Conservation (phyloP, 768 basidiomycete species). For the Boletellus ananas region DNA sequence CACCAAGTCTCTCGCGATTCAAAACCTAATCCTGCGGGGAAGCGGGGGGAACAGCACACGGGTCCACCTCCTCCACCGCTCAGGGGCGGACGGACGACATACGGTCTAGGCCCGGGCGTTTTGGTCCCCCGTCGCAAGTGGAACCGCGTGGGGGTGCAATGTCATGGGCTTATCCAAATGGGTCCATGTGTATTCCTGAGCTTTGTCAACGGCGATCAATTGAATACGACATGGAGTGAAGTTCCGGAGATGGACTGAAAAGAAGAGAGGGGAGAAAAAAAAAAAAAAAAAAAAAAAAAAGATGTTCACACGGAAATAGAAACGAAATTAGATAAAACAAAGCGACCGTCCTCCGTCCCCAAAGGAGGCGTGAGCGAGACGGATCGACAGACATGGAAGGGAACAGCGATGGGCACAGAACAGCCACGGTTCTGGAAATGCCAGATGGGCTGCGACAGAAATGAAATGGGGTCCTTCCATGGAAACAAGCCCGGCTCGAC, state of each 20-base stretch:
- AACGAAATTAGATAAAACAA: slow-evolving; percentile 15
- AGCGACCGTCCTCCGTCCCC: neutral
- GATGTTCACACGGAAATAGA: slow-evolving; percentile 18
- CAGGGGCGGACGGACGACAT: no score
- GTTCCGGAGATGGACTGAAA: slow-evolving; percentile 20
- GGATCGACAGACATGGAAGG: slow-evolving; percentile 19
- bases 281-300: slow-evolving; percentile 8
- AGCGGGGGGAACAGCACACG: neutral
- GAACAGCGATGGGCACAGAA: slow-evolving; percentile 32
- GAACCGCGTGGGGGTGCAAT: slow-evolving; percentile 21
- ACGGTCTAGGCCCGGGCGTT: no score
- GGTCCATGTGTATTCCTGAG: slow-evolving; percentile 28
- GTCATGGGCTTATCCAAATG: slow-evolving; percentile 28
- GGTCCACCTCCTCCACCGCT: neutral
- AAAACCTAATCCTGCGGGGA: slow-evolving; percentile 18
- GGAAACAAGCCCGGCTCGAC: slow-evolving; percentile 11
- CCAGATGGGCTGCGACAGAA: slow-evolving; percentile 12
- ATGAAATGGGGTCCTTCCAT: slow-evolving; percentile 27
- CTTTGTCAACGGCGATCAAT: slow-evolving; percentile 35
- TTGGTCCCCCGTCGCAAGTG: slow-evolving; percentile 8
- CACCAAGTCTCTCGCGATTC: neutral
- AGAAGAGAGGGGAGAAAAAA: slow-evolving; percentile 3
- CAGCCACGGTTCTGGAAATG: slow-evolving; percentile 30
- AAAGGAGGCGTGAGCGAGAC: no score
- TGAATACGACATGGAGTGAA: slow-evolving; percentile 29